These are phyloP conservation scores for Kuraishia ogatae DNA, from an alignment of 805 yeast species.

Conservation along the genomic window DNA sequence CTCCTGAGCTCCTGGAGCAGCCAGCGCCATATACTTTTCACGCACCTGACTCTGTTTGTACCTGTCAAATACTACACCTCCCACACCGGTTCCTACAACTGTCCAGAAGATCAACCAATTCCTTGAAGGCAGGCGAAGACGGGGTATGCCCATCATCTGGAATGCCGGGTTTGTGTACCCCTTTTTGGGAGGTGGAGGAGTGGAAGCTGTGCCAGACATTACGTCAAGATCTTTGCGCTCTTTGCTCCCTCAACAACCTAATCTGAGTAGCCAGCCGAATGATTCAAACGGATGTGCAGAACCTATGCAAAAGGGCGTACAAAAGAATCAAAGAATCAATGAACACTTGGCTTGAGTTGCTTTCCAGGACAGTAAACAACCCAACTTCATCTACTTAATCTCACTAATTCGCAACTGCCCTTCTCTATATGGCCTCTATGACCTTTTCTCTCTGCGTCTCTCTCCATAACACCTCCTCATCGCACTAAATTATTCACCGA, in stretches of 20 bases:
- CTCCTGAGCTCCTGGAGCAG: constrained; percentile 41
- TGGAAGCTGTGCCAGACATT: neutral
- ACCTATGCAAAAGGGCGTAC: too few species aligned
- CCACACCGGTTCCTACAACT: constrained; percentile 52
- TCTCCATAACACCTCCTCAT: neutral
- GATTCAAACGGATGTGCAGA: too few species aligned
- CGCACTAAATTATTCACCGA: neutral
- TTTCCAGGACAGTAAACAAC: too few species aligned
- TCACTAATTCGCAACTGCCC: too few species aligned
- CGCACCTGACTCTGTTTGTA: constrained; percentile 61
- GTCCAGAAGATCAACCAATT: constrained; percentile 92
- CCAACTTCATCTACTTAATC: too few species aligned
- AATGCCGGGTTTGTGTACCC: constrained; percentile 72
- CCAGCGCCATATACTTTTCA: constrained; percentile 53
- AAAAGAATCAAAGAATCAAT: neutral
- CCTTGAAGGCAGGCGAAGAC: constrained; percentile 73
- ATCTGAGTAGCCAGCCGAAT: too few species aligned
- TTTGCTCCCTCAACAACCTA: too few species aligned
- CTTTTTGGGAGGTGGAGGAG: neutral
- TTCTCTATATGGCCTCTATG: too few species aligned
- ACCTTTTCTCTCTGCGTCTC: neutral
- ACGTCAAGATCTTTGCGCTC: too few species aligned
- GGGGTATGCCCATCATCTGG: constrained; percentile 75
- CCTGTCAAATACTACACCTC: constrained; percentile 77
- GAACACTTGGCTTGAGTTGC: too few species aligned